A percentile compares a stretch with the other conserved stretches of the same genome.
Evolutionary conservation across 176 grass and related monocot genomes (phyloP).

Genomic region (Leersia perrieri): DNA sequence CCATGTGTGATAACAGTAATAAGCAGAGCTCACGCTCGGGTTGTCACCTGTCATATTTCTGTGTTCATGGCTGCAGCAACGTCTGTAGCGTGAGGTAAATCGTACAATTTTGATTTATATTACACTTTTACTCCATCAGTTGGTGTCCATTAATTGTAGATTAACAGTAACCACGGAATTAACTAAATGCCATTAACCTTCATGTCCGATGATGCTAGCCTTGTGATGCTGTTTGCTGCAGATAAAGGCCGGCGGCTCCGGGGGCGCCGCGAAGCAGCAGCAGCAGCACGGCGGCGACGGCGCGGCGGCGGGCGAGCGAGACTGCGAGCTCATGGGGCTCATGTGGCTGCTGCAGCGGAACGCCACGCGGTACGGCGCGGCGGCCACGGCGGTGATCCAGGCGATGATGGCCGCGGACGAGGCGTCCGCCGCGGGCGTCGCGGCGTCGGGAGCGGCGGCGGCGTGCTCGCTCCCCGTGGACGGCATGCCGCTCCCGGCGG

Average conservation of each 20-base stretch:
- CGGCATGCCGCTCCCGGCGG: slow-evolving; percentile 69
- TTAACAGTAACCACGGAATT: neutral
- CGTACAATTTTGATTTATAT: neutral
- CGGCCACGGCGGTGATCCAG: slow-evolving; percentile 62
- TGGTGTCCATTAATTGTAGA: neutral
- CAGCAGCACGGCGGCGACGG: neutral
- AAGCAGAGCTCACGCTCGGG: neutral
- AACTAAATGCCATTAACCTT: neutral
- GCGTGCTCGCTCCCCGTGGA: slow-evolving; percentile 57
- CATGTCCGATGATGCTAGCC: neutral
- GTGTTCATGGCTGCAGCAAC: neutral
- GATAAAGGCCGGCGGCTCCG: slow-evolving; percentile 15
- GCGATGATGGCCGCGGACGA: slow-evolving; percentile 77
- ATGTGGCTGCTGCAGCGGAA: slow-evolving; percentile 86
- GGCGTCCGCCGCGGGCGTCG: slow-evolving; percentile 29
- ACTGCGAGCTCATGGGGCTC: slow-evolving; percentile 91
- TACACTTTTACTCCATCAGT: neutral
- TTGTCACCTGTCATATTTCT: neutral
- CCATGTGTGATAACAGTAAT: slow-evolving; percentile 23
- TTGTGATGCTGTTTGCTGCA: neutral
- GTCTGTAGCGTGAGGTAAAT: neutral
- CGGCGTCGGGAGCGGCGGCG: slow-evolving; percentile 30
- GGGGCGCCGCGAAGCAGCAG: neutral
- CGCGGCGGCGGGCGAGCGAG: slow-evolving; percentile 35
- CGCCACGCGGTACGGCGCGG: slow-evolving; percentile 62